Conservation (phyloP, 2,329 filamentous ascomycete genomes). For the Phyllosticta citriasiana region DNA sequence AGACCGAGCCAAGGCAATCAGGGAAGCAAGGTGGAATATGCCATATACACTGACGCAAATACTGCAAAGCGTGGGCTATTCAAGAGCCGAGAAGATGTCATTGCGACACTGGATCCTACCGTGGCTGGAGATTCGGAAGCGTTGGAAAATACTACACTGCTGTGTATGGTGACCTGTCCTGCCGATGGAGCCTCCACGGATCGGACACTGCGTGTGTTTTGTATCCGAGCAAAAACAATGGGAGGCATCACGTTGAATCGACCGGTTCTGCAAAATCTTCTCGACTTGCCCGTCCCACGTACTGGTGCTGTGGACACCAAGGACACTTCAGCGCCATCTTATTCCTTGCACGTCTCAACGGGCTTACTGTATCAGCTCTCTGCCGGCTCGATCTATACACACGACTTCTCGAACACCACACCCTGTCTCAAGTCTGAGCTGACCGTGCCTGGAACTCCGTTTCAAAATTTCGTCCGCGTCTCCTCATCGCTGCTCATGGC, state of each 20-base stretch:
- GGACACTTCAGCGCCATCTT: slow-evolving; percentile 21
- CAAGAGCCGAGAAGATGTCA: slow-evolving; percentile 34
- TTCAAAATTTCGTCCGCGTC: slow-evolving; percentile 55
- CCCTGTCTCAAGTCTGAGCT: slow-evolving; percentile 48
- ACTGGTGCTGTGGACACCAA: slow-evolving; percentile 11
- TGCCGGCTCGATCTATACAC: slow-evolving; percentile 46
- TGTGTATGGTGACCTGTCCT: slow-evolving; percentile 23
- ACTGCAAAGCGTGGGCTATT: slow-evolving; percentile 34
- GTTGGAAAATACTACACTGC: slow-evolving; percentile 25
- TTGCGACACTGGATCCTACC: slow-evolving; percentile 27
- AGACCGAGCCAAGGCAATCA: slow-evolving; percentile 9
- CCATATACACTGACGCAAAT: slow-evolving; percentile 26
- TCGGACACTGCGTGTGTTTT: slow-evolving; percentile 19
- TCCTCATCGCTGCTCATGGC: slow-evolving; percentile 57
- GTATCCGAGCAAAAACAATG: slow-evolving; percentile 22
- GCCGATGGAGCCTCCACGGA: slow-evolving; percentile 8
- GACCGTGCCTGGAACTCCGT: slow-evolving; percentile 40
- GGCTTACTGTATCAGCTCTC: slow-evolving; percentile 54
- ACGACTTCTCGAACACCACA: slow-evolving; percentile 53
- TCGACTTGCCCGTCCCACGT: slow-evolving; percentile 21
- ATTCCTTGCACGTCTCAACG: slow-evolving; percentile 52
- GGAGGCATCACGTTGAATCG: slow-evolving; percentile 21
- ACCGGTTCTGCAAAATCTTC: slow-evolving; percentile 23
- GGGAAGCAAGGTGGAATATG: slow-evolving; percentile 23
- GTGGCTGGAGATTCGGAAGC: slow-evolving; percentile 20